Evolutionary conservation across 2,329 filamentous ascomycete species (phyloP).

Genomic region (Aureobasidium zeae): DNA sequence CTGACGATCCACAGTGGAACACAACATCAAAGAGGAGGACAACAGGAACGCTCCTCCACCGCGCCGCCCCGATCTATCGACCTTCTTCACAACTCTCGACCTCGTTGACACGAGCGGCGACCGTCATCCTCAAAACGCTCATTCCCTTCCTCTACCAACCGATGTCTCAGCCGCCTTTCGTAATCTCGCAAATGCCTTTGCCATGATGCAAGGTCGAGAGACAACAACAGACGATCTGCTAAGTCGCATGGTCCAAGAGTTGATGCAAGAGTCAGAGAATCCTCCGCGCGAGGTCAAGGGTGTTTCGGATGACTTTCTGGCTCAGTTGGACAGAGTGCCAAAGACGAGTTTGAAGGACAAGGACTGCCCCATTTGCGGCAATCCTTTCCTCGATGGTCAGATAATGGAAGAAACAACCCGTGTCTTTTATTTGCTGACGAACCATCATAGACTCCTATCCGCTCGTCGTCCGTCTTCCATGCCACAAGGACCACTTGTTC

Average conservation of each 20-base stretch:
- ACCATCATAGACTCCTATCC: conserved; percentile 44
- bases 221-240: conserved; percentile 33
- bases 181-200: conserved; percentile 51
- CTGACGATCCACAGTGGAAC: conserved; percentile 35
- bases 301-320: conserved; percentile 52
- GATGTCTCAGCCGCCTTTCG: conserved; percentile 53
- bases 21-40: conserved; percentile 37
- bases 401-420: too few species aligned
- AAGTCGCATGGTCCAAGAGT: conserved; percentile 45
- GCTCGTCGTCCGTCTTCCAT: conserved; percentile 54
- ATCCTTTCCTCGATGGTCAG: conserved; percentile 50
- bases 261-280: conserved; percentile 48
- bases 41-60: conserved; percentile 26
- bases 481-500: conserved; percentile 53
- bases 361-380: conserved; percentile 53
- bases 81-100: conserved; percentile 56
- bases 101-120: conserved; percentile 46
- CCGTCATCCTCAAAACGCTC: conserved; percentile 41
- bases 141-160: conserved; percentile 51
- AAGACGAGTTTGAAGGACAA: conserved; percentile 44
- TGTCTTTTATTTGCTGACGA: neutral
- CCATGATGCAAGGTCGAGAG: conserved; percentile 43
- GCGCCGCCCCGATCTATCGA: conserved; percentile 55
- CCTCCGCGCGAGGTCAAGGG: conserved; percentile 53
- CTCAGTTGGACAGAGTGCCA: conserved; percentile 50